These are phyloP conservation scores for grape (Vitis vinifera) DNA, from an alignment of 164 flowering plant genomes.

Conservation along the genomic window DNA sequence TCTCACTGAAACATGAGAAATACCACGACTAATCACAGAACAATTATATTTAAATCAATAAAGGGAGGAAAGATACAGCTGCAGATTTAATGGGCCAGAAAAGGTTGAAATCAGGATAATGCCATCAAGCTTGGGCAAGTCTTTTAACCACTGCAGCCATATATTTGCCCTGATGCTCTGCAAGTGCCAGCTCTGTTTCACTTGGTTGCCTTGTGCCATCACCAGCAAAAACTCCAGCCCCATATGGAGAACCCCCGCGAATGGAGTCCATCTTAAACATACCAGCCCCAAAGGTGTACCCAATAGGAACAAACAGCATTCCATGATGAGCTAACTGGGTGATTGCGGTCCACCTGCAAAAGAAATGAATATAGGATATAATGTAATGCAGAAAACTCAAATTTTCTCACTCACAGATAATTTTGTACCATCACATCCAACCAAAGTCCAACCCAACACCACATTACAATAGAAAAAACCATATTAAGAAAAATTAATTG, in stretches of 20 bases:
- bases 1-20: not conserved
- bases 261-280: conserved; percentile 51
- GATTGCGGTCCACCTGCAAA: conserved; percentile 53
- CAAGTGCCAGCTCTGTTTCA: conserved; percentile 48
- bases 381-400: too few species aligned
- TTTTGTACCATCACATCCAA: too few species aligned
- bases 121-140: conserved; percentile 24
- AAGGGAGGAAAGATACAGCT: not conserved
- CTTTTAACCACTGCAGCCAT: conserved; percentile 51
- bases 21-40: conserved; percentile 11
- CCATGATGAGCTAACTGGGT: conserved; percentile 53
- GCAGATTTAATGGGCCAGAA: not conserved
- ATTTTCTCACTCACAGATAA: too few species aligned
- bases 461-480: too few species aligned
- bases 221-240: conserved; percentile 54
- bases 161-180: conserved; percentile 57
- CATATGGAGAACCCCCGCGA: conserved; percentile 54
- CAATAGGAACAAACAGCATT: conserved; percentile 53
- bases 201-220: conserved; percentile 47
- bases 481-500: too few species aligned
- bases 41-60: conserved; percentile 3
- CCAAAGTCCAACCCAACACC: too few species aligned
- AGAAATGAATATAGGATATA: not conserved
- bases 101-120: not conserved
- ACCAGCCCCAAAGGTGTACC: conserved; percentile 59